Base-by-base conservation (phyloP, 306 rosid species). In the Begonia masoniana region DNA sequence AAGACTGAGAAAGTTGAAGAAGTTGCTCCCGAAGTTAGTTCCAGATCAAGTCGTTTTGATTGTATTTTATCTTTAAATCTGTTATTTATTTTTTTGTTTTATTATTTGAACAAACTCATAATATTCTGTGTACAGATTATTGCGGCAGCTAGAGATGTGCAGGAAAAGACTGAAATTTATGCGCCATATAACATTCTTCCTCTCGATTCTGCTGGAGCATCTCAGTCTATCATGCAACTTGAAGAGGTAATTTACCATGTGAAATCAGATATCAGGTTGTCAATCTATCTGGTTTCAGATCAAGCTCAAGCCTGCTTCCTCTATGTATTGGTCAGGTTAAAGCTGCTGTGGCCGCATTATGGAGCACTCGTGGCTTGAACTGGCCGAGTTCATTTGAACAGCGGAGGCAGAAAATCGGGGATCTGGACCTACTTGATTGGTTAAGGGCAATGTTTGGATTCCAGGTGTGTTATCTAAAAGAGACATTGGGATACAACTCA, bases 111-210 rank as follows among this genome's bases (percentile, higher is more conserved):
- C 26, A 21, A 41, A 60, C 16, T 54, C 16, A 14, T 16, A 50
- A 7, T 54, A 55, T 58, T 41, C 60, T 43, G 46, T 68, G 43
- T 65, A 54, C 78, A 89, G 97, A 89, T 89, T 68, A 85, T 89
- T 17, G 97, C 95, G 13, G 94, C 97, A 51, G 97, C 97, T 41
- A 89, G 75, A 79, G 95, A 89, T 85, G 97, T 89, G 58, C 95
- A 89, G 68, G 95, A 89, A 69, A 89, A 85, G 73, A 85, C 83
- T 10, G 97, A 89, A 63, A 85, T 76, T 54, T 89, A 89, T 60
- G 84, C 84, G 1, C 97, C 97, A 0, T 89, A 78, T 66, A 89
- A 89, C 73, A 89, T 89, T 71, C 95, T 89, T 61, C 97, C 97
- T 5, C 71, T 85, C 72, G 97, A 89, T 69, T 78, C 94, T 49